Base-by-base conservation (phyloP, 805 yeast species). In the Candida broadrunensis region DNA sequence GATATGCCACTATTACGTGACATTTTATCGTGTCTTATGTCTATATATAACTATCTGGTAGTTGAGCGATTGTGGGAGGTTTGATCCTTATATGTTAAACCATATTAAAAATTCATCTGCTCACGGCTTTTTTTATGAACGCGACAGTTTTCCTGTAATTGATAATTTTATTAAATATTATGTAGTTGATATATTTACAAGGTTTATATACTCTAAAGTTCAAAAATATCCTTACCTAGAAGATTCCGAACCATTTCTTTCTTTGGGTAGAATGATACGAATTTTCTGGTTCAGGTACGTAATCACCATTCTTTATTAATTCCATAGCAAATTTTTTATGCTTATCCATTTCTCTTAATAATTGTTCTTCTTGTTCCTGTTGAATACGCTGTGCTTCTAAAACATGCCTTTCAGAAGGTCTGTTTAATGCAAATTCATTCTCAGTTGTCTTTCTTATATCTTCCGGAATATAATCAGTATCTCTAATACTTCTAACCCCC, bases 341-440 rank as follows among this genome's bases (percentile, higher is more conserved):
- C 19, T 45, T 38, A 33, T 64, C 69, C 42, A 65, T 43, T 24
- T 64, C 69, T 36, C 67, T 52, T 47, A 68, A 57, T 48, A 64
- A 47, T 33, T 47, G 47, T 51, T 70, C 93, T 54, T 87, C 95
- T 38, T 78, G 74, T 42, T 80, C 77, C 57, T 85, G 93, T 45
- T 74, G 66, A 19, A 81, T 67, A 45, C 85, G 69, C 58, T 85
- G 86, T 0, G 93, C 95, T 56, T 83, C 87, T 42, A 85, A 74
- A 9, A 80, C 70, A 52, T 87, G 96, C 47, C 80, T 77, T 49
- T 81, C 77, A 39, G 80, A 79, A 4, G 88, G 93, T 63, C 85
- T 72, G 56, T 77, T 85, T 65, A 78, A 65, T 2, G 78, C 83
- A 44, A 57, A 65, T 15, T 68, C 66, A 25, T 68, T 67, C 44